Conservation (phyloP, 2,329 filamentous ascomycete species). For the Amphichorda felina region DNA sequence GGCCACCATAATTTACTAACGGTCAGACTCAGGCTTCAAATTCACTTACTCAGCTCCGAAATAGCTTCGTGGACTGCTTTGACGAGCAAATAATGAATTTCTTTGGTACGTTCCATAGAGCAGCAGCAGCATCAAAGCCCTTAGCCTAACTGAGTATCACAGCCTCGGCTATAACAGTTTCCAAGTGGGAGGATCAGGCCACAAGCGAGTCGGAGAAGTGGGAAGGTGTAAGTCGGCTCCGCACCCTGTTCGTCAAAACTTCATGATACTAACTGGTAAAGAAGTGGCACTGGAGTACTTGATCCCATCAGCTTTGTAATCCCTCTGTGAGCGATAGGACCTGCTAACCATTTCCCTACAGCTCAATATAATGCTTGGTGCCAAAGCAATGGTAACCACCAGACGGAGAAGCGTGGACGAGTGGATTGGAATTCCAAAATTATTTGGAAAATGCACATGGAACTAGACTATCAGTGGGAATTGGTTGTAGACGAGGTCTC, state of each 20-base stretch:
- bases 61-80: conserved; percentile 6
- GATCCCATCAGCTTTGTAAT: neutral
- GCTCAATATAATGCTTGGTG: conserved; percentile 19
- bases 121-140: no score
- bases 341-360: conserved; percentile 5
- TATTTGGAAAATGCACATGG: conserved; percentile 18
- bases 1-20: no score
- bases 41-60: neutral
- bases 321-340: no score
- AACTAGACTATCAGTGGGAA: conserved; percentile 14
- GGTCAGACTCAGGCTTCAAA: conserved; percentile 3
- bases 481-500: conserved; percentile 14
- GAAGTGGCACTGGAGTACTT: conserved; percentile 12
- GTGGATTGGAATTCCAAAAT: conserved; percentile 19
- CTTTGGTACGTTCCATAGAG: conserved; percentile 10
- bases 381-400: conserved; percentile 12
- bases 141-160: neutral
- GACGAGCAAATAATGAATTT: conserved; percentile 7
- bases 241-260: no score
- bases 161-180: conserved; percentile 4
- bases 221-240: conserved; percentile 8
- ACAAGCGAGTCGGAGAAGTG: conserved; percentile 6
- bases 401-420: conserved; percentile 6
- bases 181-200: conserved; percentile 9
- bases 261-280: neutral